phyloP scores from a whole-genome alignment of 2,329 filamentous ascomycete genomes.

The Venturia aucupariae region DNA sequence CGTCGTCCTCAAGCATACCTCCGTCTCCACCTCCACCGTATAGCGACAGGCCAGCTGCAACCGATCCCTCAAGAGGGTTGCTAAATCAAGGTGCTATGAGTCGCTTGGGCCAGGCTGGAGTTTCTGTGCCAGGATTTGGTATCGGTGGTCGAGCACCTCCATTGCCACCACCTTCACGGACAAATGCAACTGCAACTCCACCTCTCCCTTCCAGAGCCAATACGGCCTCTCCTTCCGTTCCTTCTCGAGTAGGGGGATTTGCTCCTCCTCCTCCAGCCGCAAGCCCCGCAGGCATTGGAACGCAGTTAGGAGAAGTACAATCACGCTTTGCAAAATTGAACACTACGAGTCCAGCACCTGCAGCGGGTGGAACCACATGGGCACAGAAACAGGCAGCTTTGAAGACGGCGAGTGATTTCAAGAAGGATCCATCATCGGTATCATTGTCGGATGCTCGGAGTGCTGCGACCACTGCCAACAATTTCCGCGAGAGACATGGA shows the following conservation, averaged over 20 bases:
- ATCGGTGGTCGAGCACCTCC: constrained; percentile 47
- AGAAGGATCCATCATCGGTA: constrained; percentile 52
- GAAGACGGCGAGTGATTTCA: constrained; percentile 50
- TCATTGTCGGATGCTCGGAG: constrained; percentile 49
- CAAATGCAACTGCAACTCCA: constrained; percentile 13
- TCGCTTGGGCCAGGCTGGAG: constrained; percentile 62
- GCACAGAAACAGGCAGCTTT: constrained; percentile 54
- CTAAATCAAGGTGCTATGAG: constrained; percentile 53
- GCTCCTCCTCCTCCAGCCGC: constrained; percentile 4
- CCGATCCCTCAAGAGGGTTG: constrained; percentile 28
- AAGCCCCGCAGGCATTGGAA: constrained; percentile 15
- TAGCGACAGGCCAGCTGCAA: constrained; percentile 29
- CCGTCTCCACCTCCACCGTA: constrained; percentile 41
- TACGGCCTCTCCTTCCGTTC: constrained; percentile 15
- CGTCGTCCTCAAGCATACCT: constrained; percentile 37
- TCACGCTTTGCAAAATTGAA: constrained; percentile 43
- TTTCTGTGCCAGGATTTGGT: constrained; percentile 69
- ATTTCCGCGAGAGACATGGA: constrained; percentile 61
- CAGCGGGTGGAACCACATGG: constrained; percentile 46
- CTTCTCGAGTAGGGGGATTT: background rate
- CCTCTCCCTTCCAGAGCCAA: constrained; percentile 23
- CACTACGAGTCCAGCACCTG: background rate
- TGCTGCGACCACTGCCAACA: constrained; percentile 53
- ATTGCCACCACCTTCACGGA: constrained; percentile 18
- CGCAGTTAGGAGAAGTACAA: constrained; percentile 57